Evolutionary conservation across 2,329 filamentous ascomycete genomes (phyloP).

Genomic region (Phaeosphaeriaceae sp.): DNA sequence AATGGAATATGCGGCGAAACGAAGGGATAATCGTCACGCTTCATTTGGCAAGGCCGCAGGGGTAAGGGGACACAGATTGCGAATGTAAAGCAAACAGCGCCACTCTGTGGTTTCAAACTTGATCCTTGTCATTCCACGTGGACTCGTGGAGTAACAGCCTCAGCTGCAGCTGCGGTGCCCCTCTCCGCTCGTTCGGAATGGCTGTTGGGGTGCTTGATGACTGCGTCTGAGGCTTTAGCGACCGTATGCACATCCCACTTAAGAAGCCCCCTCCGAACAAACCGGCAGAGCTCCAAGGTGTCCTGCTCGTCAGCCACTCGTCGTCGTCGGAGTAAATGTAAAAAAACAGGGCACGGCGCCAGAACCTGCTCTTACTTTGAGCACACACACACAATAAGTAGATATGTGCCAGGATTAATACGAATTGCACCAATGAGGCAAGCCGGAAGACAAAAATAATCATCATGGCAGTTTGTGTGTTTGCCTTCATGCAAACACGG

Average conservation of each 20-base stretch:
- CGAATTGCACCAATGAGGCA: constrained; percentile 37
- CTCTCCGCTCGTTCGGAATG: constrained; percentile 21
- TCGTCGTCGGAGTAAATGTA: constrained; percentile 18
- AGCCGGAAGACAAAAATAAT: constrained; percentile 35
- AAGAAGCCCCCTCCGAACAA: constrained; percentile 23
- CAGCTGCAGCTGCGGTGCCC: constrained; percentile 25
- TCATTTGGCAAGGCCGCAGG: constrained; percentile 24
- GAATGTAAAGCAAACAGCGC: constrained; percentile 35
- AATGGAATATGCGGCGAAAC: constrained; percentile 1
- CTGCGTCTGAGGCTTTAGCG: constrained; percentile 15
- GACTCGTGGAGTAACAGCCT: constrained; percentile 18
- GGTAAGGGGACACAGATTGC: constrained; percentile 31
- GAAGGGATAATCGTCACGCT: constrained; percentile 4
- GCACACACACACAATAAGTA: constrained; percentile 12
- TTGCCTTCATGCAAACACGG: constrained; percentile 11
- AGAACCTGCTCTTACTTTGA: constrained; percentile 19
- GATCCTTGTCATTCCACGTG: constrained; percentile 42
- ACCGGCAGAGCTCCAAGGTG: constrained; percentile 17
- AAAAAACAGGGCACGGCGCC: constrained; percentile 21
- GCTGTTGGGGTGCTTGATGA: constrained; percentile 13
- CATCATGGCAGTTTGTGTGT: constrained; percentile 34
- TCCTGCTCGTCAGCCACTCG: constrained; percentile 22
- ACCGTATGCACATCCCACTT: constrained; percentile 15
- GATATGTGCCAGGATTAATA: constrained; percentile 27
- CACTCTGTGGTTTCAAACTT: constrained; percentile 20